These are phyloP conservation scores for Teunomyces tritomae DNA, from an alignment of 805 yeast species.

Conservation along the genomic window DNA sequence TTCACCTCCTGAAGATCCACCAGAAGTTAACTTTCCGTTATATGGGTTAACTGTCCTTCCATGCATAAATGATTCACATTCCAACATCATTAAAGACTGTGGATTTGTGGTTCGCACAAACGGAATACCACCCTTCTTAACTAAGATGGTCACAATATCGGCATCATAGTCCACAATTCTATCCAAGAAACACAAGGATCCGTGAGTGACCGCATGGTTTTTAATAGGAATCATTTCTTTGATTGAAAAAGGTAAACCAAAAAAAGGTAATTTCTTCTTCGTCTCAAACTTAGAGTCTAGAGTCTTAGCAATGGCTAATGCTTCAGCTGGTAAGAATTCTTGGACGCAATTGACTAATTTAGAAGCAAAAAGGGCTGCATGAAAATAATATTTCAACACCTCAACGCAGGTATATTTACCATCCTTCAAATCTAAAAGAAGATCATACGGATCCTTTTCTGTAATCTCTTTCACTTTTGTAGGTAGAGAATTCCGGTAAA, in stretches of 20 bases:
- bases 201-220: conserved; percentile 47
- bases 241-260: conserved; percentile 31
- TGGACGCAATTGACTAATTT: conserved; percentile 45
- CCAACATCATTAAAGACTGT: conserved; percentile 49
- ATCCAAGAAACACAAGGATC: conserved; percentile 45
- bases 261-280: conserved; percentile 21
- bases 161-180: conserved; percentile 32
- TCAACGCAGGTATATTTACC: conserved; percentile 12
- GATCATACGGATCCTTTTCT: conserved; percentile 16
- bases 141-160: conserved; percentile 38
- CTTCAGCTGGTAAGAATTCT: conserved; percentile 35
- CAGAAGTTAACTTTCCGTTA: conserved; percentile 42
- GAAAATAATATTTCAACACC: conserved; percentile 16
- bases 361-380: conserved; percentile 42
- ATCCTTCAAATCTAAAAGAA: conserved; percentile 12
- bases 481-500: conserved; percentile 13
- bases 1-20: conserved; percentile 58
- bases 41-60: conserved; percentile 49
- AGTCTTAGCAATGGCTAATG: conserved; percentile 19
- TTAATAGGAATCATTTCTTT: conserved; percentile 46
- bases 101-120: conserved; percentile 56
- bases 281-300: conserved; percentile 21
- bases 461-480: conserved; percentile 12
- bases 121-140: conserved; percentile 51
- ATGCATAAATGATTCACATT: conserved; percentile 42